Evolutionary conservation across 2,329 filamentous ascomycete species (phyloP).

Genomic region (Dothiorella sarmentorum): DNA sequence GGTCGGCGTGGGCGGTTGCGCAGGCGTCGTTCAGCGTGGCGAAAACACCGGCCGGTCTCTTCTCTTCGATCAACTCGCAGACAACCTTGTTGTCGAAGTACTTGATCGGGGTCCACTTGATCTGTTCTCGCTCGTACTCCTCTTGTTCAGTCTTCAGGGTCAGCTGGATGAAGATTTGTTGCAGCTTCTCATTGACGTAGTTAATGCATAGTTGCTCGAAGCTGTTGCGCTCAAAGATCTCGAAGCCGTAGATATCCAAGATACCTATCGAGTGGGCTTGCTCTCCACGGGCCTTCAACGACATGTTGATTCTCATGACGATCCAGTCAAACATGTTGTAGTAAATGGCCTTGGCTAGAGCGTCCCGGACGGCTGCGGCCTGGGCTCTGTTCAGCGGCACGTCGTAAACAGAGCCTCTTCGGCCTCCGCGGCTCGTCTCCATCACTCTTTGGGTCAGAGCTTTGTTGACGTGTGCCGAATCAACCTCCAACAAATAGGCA

Average conservation of each 20-base stretch:
- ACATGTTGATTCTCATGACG: slow-evolving; percentile 84
- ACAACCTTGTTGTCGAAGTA: slow-evolving; percentile 99
- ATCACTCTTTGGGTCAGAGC: slow-evolving; percentile 87
- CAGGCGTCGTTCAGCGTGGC: slow-evolving; percentile 96
- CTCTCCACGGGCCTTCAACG: slow-evolving; percentile 71
- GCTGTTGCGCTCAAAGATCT: slow-evolving; percentile 97
- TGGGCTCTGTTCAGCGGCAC: slow-evolving; percentile 83
- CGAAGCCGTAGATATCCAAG: slow-evolving; percentile 97
- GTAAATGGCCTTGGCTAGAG: slow-evolving; percentile 92
- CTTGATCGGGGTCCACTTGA: slow-evolving; percentile 97
- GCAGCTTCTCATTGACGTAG: slow-evolving; percentile 98
- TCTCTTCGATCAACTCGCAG: slow-evolving; percentile 92
- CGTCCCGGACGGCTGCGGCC: slow-evolving; percentile 82
- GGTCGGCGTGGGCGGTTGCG: slow-evolving; percentile 96
- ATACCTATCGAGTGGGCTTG: slow-evolving; percentile 89
- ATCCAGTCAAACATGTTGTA: slow-evolving; percentile 99
- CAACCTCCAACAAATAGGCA: slow-evolving; percentile 88
- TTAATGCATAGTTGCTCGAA: slow-evolving; percentile 99
- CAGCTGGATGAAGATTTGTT: slow-evolving; percentile 98
- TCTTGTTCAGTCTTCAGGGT: slow-evolving; percentile 97
- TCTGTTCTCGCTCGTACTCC: slow-evolving; percentile 92
- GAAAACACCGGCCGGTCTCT: slow-evolving; percentile 85
- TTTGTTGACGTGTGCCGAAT: slow-evolving; percentile 73
- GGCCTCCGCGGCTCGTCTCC: slow-evolving; percentile 63
- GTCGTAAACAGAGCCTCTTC: slow-evolving; percentile 65